Evolutionary conservation across 1,284 basidiomycete genomes (phyloP), one percentile per base, ranked within the genome.

Genomic region (Xerocomus amazonicus): DNA sequence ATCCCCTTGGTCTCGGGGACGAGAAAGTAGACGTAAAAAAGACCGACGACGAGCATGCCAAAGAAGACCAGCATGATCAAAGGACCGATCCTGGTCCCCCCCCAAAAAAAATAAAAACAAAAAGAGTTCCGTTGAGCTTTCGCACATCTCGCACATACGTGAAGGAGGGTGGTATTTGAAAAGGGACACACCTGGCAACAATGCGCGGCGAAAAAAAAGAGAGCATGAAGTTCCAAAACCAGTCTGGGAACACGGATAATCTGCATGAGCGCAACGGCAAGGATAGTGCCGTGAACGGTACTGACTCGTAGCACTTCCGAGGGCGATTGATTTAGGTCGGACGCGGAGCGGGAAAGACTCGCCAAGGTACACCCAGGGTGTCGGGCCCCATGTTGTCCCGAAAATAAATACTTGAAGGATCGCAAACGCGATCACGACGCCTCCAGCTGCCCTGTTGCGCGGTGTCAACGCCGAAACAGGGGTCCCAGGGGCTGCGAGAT

Each of bases 1-100:
- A 62, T 52, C 12, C 65, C 61, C 38, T 53, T 68, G 38, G 51
- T 65, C 46, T 66, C 67, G 3, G 65, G 60, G 12, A 68, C 36
- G 34, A 61, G 50, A 23, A 56, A 65, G 58, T 71, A 79, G 13
- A 79, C 73, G 55, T 79, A 81, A 50, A 80, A 61, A 57, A 76
- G 81, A 23, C 84, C 87, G 59, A 86, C 82, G 28, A 84, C 61
- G 10, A 90, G 74, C 77, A 86, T 83, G 54, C 87, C 87, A 60
- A 83, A 87, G 73, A 88, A 88, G 60, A 87, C 80, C 53, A 87
- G 63, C 41, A 90, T 71, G 63, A 91, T 90, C 52, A 88, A 74
- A 14, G 88, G 85, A 1, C 88, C 86, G 53, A 90, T 91, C 48
- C 75, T 77, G 36, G 12, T 12, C 4, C 19, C 19, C 19, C 19